These are phyloP conservation scores for Zangia roseola DNA, from an alignment of 768 basidiomycete genomes.

Conservation along the genomic window DNA sequence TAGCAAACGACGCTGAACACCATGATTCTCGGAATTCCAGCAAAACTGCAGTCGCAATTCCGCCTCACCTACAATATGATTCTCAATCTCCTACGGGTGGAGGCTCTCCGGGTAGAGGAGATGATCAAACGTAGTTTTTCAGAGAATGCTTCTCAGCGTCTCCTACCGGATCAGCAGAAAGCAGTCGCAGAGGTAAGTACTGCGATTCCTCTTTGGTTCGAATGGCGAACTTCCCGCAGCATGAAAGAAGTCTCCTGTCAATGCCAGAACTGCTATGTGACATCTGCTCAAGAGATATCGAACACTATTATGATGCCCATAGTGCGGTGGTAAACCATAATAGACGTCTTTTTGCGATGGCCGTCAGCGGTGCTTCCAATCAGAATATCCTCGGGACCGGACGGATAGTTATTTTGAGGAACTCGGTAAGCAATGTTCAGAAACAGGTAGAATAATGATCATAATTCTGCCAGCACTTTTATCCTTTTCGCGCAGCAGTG, in stretches of 20 bases:
- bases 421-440: slow-evolving; percentile 57
- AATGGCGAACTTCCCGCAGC: slow-evolving; percentile 42
- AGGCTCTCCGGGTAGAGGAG: slow-evolving; percentile 94
- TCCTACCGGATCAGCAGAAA: slow-evolving; percentile 92
- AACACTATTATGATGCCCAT: slow-evolving; percentile 71
- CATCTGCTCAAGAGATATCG: slow-evolving; percentile 70
- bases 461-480: slow-evolving; percentile 63
- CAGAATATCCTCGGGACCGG: slow-evolving; percentile 68
- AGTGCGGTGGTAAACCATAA: slow-evolving; percentile 62
- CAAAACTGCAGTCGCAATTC: slow-evolving; percentile 93
- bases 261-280: slow-evolving; percentile 68
- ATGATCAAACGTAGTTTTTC: slow-evolving; percentile 99
- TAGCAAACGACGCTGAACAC: slow-evolving; percentile 73
- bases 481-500: slow-evolving; percentile 64
- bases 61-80: slow-evolving; percentile 99
- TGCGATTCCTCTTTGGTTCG: slow-evolving; percentile 1
- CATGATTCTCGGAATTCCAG: slow-evolving; percentile 95
- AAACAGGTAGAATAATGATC: not conserved
- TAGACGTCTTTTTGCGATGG: slow-evolving; percentile 58
- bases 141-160: slow-evolving; percentile 90
- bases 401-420: slow-evolving; percentile 78
- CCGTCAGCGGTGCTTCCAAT: slow-evolving; percentile 58
- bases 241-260: slow-evolving; percentile 63
- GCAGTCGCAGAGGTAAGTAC: slow-evolving; percentile 72
- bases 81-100: slow-evolving; percentile 91